Conservation (phyloP, 768 basidiomycete genomes). For the Wakefieldia striispora region DNA sequence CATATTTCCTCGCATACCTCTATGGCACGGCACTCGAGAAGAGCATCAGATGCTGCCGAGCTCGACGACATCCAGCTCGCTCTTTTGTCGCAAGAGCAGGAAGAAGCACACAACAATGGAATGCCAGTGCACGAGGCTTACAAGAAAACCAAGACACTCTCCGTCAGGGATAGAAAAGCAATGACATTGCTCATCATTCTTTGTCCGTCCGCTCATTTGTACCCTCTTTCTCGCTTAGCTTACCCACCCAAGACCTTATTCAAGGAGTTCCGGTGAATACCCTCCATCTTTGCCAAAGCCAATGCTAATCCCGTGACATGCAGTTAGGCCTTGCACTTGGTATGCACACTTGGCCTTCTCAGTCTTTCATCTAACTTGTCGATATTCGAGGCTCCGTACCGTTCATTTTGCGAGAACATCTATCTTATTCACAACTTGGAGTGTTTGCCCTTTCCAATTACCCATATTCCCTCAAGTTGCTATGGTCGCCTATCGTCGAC, state of each 20-base stretch:
- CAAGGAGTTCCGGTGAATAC: constrained; percentile 86
- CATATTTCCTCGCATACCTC: constrained; percentile 55
- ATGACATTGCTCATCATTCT: constrained; percentile 84
- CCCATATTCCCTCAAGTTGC: constrained; percentile 93
- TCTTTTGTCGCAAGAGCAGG: constrained; percentile 53
- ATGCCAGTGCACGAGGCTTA: constrained; percentile 33
- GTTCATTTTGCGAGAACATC: constrained; percentile 90
- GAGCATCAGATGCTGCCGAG: constrained; percentile 22
- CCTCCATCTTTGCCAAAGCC: constrained; percentile 8
- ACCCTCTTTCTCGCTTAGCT: constrained; percentile 13
- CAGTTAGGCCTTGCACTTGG: constrained; percentile 89
- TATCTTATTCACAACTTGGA: constrained; percentile 96
- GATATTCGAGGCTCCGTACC: constrained; percentile 78
- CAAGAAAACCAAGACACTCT: constrained; percentile 50
- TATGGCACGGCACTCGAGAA: constrained; percentile 36
- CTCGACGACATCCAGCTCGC: constrained; percentile 62
- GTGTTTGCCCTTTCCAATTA: constrained; percentile 91
- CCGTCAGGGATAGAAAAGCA: constrained; percentile 75
- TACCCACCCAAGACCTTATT: constrained; percentile 53
- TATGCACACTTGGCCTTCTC: constrained; percentile 28
- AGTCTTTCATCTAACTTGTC: constrained; percentile 4
- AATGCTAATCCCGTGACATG: constrained; percentile 6
- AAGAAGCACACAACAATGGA: constrained; percentile 42
- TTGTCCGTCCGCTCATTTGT: constrained; percentile 54
- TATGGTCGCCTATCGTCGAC: constrained; percentile 98